A percentile compares a stretch with the other conserved stretches of the same genome.
Conservation (phyloP, 1,139 yeast species). For the Candida tunisiensis region DNA sequence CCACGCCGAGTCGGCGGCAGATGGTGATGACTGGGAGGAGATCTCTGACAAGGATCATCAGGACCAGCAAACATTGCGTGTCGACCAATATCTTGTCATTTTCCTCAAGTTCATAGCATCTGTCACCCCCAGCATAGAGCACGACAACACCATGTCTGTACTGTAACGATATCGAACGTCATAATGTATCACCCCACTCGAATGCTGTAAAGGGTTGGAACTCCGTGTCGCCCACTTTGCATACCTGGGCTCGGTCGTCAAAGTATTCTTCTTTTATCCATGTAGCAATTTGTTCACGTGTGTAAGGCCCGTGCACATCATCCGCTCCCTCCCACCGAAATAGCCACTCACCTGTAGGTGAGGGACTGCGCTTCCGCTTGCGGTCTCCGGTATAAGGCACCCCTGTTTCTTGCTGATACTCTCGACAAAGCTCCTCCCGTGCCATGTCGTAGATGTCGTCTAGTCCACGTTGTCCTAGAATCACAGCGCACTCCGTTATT, state of each 20-base stretch:
- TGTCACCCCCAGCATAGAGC: conserved; percentile 95
- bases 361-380: conserved; percentile 9
- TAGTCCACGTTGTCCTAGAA: conserved; percentile 24
- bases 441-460: conserved; percentile 35
- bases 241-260: conserved; percentile 29
- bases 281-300: conserved; percentile 35
- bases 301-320: conserved; percentile 42
- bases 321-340: conserved; percentile 40
- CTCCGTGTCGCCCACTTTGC: conserved; percentile 17
- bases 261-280: conserved; percentile 44
- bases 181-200: too few species aligned
- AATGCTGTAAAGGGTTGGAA: too few species aligned
- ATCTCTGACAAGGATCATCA: conserved; percentile 15
- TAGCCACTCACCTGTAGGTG: conserved; percentile 30
- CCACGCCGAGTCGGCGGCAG: conserved; percentile 19
- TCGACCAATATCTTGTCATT: conserved; percentile 77
- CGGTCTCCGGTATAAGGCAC: conserved; percentile 5
- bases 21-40: conserved; percentile 23
- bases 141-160: conserved; percentile 72
- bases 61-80: conserved; percentile 43
- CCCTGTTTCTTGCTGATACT: conserved; percentile 35
- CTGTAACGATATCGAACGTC: conserved; percentile 4
- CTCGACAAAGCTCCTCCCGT: conserved; percentile 42
- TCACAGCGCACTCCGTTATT: conserved; percentile 36
- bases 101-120: conserved; percentile 89